A percentile compares a stretch with the other conserved stretches of the same genome.
These are phyloP conservation scores for Quercus glauca DNA, from an alignment of 306 rosid species.

Conservation along the genomic window DNA sequence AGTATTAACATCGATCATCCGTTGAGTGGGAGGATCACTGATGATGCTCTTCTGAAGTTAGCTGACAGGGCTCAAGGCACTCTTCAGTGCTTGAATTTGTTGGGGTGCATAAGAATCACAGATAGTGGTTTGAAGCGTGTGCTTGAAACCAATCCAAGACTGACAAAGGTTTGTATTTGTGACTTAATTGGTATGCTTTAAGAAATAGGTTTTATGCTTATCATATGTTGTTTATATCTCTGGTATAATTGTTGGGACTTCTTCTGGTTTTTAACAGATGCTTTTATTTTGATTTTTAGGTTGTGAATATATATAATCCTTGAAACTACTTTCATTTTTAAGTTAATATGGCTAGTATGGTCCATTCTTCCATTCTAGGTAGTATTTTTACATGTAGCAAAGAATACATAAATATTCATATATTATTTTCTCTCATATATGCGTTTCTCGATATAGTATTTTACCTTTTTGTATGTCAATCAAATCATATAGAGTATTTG, in stretches of 20 bases:
- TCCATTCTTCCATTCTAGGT: neutral
- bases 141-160: slow-evolving; percentile 48
- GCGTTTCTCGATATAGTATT: neutral
- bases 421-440: neutral
- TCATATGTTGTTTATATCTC: neutral
- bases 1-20: slow-evolving; percentile 43
- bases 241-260: neutral
- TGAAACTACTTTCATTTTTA: neutral
- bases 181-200: neutral
- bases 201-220: neutral
- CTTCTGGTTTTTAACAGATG: neutral
- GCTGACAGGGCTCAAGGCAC: slow-evolving; percentile 63
- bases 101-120: slow-evolving; percentile 45
- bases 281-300: neutral
- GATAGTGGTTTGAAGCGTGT: slow-evolving; percentile 50
- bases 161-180: slow-evolving; percentile 48
- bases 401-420: neutral
- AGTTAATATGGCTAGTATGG: neutral
- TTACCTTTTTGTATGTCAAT: neutral
- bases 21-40: slow-evolving; percentile 38
- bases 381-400: neutral
- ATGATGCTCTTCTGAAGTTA: slow-evolving; percentile 49
- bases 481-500: neutral
- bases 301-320: neutral
- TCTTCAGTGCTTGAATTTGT: slow-evolving; percentile 53